Evolutionary conservation across 441 rosid genomes (phyloP).

Genomic region (Rhodomyrtus psidioides): DNA sequence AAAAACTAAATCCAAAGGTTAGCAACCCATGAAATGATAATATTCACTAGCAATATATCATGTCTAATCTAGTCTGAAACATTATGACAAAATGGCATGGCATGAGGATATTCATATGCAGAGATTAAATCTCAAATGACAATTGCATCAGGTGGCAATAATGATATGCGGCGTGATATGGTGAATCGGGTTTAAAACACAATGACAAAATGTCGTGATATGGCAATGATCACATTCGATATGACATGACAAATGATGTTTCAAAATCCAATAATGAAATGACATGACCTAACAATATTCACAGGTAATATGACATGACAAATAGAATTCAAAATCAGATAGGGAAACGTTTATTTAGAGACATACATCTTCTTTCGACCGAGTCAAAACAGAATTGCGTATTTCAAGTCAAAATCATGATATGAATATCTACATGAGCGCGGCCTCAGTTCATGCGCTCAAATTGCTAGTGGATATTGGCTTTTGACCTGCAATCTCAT

Average conservation of each 20-base stretch:
- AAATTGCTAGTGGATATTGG: background rate
- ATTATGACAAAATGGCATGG: background rate
- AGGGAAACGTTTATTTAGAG: background rate
- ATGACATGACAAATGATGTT: background rate
- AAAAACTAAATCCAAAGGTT: background rate
- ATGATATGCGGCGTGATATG: background rate
- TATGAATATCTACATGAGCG: background rate
- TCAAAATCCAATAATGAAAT: background rate
- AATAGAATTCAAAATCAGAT: background rate
- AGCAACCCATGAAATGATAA: background rate
- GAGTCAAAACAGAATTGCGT: background rate
- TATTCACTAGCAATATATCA: background rate
- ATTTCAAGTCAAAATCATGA: background rate
- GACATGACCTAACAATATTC: background rate
- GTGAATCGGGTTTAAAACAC: background rate
- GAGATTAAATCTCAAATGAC: background rate
- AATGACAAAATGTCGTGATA: background rate
- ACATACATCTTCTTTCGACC: background rate
- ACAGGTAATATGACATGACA: background rate
- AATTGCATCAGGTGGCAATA: background rate
- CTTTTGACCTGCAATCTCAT: background rate
- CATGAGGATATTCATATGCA: background rate
- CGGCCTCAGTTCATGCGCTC: background rate
- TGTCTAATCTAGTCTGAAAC: background rate
- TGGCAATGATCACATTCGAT: background rate